phyloP scores from a whole-genome alignment of 192 early-diverging fungal genomes.

The Pilobolus umbonatus region DNA sequence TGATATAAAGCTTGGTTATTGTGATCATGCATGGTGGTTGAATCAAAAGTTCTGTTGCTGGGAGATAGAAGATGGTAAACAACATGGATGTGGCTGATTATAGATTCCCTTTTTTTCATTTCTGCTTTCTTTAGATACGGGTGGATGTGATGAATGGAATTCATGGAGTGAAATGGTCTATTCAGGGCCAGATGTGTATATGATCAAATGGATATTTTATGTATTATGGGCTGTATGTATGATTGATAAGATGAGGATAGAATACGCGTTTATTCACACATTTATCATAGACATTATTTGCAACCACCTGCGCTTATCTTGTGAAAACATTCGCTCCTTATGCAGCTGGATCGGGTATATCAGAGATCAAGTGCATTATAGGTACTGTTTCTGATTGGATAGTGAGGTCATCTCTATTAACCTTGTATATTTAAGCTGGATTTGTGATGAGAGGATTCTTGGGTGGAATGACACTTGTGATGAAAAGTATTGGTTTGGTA shows the following conservation, averaged over 20 bases:
- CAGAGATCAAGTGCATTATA: slow-evolving; percentile 85
- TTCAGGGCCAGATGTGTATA: slow-evolving; percentile 40
- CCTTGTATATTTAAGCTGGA: slow-evolving; percentile 50
- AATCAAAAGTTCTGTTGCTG: slow-evolving; percentile 94
- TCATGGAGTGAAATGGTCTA: slow-evolving; percentile 64
- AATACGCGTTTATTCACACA: too few relatives aligned
- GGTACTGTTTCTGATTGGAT: slow-evolving; percentile 27
- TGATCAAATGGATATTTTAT: slow-evolving; percentile 81
- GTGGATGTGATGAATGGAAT: slow-evolving; percentile 63
- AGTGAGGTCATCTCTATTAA: background rate
- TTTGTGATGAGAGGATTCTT: slow-evolving; percentile 94
- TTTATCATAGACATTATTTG: slow-evolving; percentile 55
- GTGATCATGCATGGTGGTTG: slow-evolving; percentile 80
- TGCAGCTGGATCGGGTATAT: slow-evolving; percentile 93
- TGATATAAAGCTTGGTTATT: slow-evolving; percentile 84
- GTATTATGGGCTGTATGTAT: slow-evolving; percentile 58
- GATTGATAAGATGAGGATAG: background rate
- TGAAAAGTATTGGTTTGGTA: slow-evolving; percentile 88
- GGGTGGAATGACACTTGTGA: slow-evolving; percentile 83
- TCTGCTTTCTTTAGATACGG: slow-evolving; percentile 51
- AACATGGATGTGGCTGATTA: background rate
- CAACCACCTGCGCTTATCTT: slow-evolving; percentile 64
- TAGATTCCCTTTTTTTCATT: background rate
- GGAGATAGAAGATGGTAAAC: slow-evolving; percentile 58
- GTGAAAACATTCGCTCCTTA: slow-evolving; percentile 78